Percentiles rank a stretch among this genome's conserved stretches.
Evolutionary conservation across 176 grass and related monocot species (phyloP).

Genomic region (Musa acuminata): DNA sequence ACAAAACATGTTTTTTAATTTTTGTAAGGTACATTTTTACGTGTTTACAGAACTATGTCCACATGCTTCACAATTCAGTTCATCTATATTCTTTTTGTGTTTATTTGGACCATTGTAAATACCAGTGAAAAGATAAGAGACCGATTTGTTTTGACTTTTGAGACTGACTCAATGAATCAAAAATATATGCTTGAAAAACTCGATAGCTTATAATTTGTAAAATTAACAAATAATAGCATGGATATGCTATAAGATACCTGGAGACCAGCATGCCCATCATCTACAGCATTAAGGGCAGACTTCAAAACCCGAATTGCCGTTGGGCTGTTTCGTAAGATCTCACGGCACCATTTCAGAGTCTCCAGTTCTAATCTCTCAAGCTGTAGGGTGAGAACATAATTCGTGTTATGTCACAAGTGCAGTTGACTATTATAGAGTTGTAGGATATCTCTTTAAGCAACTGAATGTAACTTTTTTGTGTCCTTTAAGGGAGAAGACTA

Average conservation of each 20-base stretch:
- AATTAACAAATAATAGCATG: too few species aligned
- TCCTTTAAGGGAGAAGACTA: not conserved
- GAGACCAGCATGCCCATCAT: slow-evolving; percentile 81
- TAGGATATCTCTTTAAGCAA: not conserved
- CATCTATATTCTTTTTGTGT: too few species aligned
- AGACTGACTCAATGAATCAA: too few species aligned
- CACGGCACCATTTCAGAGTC: slow-evolving; percentile 76
- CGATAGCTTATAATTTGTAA: too few species aligned
- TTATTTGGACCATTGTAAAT: too few species aligned
- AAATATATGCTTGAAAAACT: too few species aligned
- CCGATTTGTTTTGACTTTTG: too few species aligned
- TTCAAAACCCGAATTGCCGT: slow-evolving; percentile 79
- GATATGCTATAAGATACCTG: slow-evolving; percentile 35
- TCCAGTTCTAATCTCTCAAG: slow-evolving; percentile 66
- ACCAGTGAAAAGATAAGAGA: too few species aligned
- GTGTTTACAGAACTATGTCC: too few species aligned
- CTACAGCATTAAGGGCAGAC: slow-evolving; percentile 72
- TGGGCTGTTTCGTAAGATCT: slow-evolving; percentile 77
- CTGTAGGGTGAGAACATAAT: slow-evolving; percentile 27
- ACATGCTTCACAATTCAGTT: too few species aligned
- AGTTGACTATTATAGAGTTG: not conserved
- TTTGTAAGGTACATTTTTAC: too few species aligned
- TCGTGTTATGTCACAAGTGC: not conserved
- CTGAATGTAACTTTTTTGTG: not conserved
- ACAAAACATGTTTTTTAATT: too few species aligned